Evolutionary conservation across 2,329 filamentous ascomycete species (phyloP), one percentile per base, ranked within the genome.

Genomic region (Akanthomyces uredinophilus): DNA sequence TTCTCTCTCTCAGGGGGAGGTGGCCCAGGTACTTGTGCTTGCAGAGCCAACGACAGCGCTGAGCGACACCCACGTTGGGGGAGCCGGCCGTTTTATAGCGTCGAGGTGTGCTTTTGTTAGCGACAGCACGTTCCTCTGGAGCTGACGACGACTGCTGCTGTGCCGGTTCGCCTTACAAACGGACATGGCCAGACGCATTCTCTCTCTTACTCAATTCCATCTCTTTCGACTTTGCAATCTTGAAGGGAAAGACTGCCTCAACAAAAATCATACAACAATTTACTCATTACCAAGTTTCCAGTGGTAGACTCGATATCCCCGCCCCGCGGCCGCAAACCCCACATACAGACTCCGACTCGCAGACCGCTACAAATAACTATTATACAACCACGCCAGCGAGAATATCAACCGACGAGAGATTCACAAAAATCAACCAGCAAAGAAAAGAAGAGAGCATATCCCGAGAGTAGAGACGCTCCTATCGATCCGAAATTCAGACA

Each of bases 21-120:
- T 46, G 43, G 43, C 27, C 27, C 6, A 29, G 27, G 27, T 29
- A 29, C 27, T 29, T 29, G 27, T 3, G 27, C 27, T n/a, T 39
- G 32, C 11, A 24, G n/a, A 14, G 47, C 57, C 57, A 60, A 60
- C 57, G 37, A 24, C 18, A 60, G 57, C 29, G 35, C 57, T 7
- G 57, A n/a, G 37, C 43, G 37, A 44, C 57, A 60, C 57, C 57
- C 57, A 60, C 57, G 47, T 60, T 60, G 35, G 37, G 47, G 32
- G 18, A 41, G 14, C 6, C 24, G 13, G 37, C 44, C 39, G 18
- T 58, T 49, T 49, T n/a, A 54, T 43, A 54, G 52, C 52, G 52
- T 37, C 52, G 16, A 43, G 37, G 13, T 39, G 37, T 39, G 14
- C 32, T 35, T 35, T 35, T 14, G 13, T 16, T 5, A 16, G 37